These are phyloP conservation scores for Amesomyces nigricolor DNA, from an alignment of 2,329 filamentous ascomycete genomes.

Conservation along the genomic window DNA sequence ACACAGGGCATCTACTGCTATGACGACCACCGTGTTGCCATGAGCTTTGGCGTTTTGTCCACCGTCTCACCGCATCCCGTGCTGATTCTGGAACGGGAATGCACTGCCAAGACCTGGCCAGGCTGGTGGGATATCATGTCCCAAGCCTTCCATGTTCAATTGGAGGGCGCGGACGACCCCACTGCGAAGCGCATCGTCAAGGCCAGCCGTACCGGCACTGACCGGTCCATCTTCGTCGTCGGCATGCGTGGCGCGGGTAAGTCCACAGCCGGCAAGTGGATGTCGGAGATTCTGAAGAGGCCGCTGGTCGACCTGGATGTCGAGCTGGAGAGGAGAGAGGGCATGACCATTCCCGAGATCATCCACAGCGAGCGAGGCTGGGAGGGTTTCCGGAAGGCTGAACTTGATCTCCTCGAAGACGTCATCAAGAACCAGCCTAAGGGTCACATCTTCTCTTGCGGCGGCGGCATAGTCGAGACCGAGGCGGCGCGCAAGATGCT, in stretches of 20 bases:
- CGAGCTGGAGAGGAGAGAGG: constrained; percentile 70
- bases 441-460: constrained; percentile 84
- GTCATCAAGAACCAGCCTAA: constrained; percentile 68
- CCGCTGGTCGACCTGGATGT: constrained; percentile 82
- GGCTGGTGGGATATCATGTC: constrained; percentile 94
- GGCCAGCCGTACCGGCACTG: constrained; percentile 32
- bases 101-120: constrained; percentile 95
- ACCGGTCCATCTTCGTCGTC: constrained; percentile 82
- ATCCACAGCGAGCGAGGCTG: constrained; percentile 69
- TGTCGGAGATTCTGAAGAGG: constrained; percentile 67
- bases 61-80: constrained; percentile 65
- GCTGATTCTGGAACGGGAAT: constrained; percentile 82
- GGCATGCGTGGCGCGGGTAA: constrained; percentile 98
- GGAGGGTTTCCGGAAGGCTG: constrained; percentile 79
- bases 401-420: constrained; percentile 67
- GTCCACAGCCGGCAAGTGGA: constrained; percentile 86
- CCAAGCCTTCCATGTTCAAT: constrained; percentile 66
- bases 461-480: constrained; percentile 87
- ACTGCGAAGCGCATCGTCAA: constrained; percentile 26
- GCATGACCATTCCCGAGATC: constrained; percentile 78
- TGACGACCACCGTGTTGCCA: constrained; percentile 94
- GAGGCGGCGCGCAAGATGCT: constrained; percentile 73
- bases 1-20: constrained; percentile 78
- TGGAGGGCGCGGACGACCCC: constrained; percentile 66
- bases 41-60: constrained; percentile 93